Percentiles rank a stretch among this genome's conserved stretches.
Evolutionary conservation across 257 asterid species (phyloP).

Genomic region (Nicotiana obtusifolia): DNA sequence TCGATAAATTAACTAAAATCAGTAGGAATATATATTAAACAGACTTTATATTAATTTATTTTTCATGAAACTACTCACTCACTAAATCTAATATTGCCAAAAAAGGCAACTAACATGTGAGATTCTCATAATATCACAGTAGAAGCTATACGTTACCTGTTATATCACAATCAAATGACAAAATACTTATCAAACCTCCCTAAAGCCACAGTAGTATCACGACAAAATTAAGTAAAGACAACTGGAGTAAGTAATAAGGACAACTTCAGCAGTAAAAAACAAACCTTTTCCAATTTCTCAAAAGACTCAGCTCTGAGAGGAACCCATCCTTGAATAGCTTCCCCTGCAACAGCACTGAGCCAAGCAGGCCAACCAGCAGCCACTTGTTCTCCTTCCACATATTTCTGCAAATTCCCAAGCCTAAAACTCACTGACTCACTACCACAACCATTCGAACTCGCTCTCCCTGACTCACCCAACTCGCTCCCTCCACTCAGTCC

Average conservation of each 20-base stretch:
- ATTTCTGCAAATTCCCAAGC: constrained; percentile 75
- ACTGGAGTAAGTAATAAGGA: neutral
- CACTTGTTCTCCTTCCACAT: constrained; percentile 46
- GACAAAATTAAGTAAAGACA: neutral
- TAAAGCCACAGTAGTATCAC: neutral
- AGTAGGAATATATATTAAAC: neutral
- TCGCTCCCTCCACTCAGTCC: constrained; percentile 52
- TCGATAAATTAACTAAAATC: neutral
- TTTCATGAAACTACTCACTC: neutral
- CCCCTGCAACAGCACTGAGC: constrained; percentile 62
- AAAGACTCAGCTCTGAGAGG: constrained; percentile 51
- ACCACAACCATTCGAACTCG: constrained; percentile 66
- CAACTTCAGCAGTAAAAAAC: neutral
- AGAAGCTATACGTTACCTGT: neutral
- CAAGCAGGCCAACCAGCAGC: constrained; percentile 80
- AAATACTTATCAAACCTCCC: neutral
- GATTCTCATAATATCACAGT: neutral
- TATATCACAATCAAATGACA: neutral
- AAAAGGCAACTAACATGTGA: neutral
- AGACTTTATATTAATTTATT: neutral
- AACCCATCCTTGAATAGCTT: constrained; percentile 62
- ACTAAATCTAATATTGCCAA: neutral
- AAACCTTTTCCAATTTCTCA: constrained; percentile 52
- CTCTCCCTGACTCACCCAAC: constrained; percentile 72
- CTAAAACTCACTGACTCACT: constrained; percentile 86